Conservation (phyloP, 768 basidiomycete species). For the Cubamyces lactineus region DNA sequence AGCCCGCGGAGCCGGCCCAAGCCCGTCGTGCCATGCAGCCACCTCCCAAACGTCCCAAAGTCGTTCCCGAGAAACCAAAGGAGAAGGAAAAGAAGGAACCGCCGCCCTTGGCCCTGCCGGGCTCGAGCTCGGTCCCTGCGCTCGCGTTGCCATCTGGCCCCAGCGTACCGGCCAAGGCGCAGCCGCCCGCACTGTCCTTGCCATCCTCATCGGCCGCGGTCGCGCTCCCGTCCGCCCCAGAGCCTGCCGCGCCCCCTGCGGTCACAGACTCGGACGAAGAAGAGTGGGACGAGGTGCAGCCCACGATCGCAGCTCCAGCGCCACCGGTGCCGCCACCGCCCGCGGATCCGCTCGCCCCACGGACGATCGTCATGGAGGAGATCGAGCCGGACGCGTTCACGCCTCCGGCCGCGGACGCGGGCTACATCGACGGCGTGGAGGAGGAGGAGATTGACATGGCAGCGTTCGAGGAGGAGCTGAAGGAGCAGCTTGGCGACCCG, state of each 20-base stretch:
- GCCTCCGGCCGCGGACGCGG: neutral
- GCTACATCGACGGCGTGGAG: constrained; percentile 22
- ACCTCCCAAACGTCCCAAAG: constrained; percentile 19
- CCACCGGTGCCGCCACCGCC: constrained; percentile 10
- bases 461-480: constrained; percentile 24
- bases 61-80: constrained; percentile 20
- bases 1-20: constrained; percentile 18
- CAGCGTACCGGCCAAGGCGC: neutral
- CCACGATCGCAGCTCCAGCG: constrained; percentile 8
- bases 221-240: neutral
- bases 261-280: constrained; percentile 31
- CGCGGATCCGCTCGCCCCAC: constrained; percentile 14
- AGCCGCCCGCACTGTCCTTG: constrained; percentile 22
- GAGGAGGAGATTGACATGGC: constrained; percentile 29
- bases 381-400: constrained; percentile 26
- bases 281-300: constrained; percentile 33
- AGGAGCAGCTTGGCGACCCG: constrained; percentile 16
- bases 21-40: constrained; percentile 18
- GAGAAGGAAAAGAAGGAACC: constrained; percentile 18
- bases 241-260: neutral
- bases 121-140: constrained; percentile 10
- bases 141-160: constrained; percentile 9
- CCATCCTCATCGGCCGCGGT: constrained; percentile 18
- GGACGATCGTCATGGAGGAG: constrained; percentile 34
- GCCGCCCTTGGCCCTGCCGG: constrained; percentile 26